Conservation (phyloP, 2,329 filamentous ascomycete species). For the Clarireedia monteithiana region DNA sequence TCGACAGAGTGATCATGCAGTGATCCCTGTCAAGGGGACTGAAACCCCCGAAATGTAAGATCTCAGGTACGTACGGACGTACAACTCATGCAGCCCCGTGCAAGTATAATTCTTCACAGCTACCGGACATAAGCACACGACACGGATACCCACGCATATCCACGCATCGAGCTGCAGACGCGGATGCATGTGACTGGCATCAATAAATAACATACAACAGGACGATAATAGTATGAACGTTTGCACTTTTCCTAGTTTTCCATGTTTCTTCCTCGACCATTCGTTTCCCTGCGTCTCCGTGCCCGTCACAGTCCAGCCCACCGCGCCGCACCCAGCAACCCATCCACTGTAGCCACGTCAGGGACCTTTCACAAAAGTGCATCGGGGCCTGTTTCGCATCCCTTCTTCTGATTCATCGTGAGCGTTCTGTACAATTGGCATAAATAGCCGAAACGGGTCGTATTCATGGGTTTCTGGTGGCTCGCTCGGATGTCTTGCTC, state of each 20-base stretch:
- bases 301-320: too few relatives aligned
- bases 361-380: neutral
- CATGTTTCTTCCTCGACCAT: too few relatives aligned
- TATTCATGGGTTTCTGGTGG: too few relatives aligned
- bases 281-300: too few relatives aligned
- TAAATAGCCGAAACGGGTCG: too few relatives aligned
- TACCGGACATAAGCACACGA: neutral
- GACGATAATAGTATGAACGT: neutral
- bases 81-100: too few relatives aligned
- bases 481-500: neutral
- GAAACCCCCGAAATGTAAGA: neutral
- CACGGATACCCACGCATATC: neutral
- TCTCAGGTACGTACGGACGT: too few relatives aligned
- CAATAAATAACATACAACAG: neutral
- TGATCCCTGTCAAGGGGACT: neutral
- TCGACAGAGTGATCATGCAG: neutral
- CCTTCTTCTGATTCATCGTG: neutral
- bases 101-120: too few relatives aligned
- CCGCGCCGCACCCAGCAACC: neutral
- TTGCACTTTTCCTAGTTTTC: too few relatives aligned
- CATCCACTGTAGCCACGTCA: neutral
- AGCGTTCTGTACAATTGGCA: too few relatives aligned
- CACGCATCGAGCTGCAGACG: neutral
- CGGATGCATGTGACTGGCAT: neutral
- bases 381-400: too few relatives aligned